phyloP scores from a whole-genome alignment of 176 grass and related monocot species.

The Rhynchospora pubera region DNA sequence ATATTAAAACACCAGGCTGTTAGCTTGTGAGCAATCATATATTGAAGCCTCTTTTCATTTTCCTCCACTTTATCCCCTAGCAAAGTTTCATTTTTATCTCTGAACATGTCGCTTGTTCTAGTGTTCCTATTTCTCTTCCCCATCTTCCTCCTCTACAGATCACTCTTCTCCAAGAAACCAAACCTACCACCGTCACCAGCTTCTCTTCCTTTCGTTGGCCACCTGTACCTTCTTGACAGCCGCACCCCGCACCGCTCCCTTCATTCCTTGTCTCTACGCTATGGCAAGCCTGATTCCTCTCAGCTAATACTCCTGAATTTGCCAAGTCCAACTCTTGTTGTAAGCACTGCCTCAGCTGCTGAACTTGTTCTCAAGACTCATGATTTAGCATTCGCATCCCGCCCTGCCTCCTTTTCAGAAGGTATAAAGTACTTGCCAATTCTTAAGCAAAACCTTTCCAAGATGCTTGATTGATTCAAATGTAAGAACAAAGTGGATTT shows the following conservation, averaged over 20 bases:
- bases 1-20: neutral
- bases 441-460: neutral
- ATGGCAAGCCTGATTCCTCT: constrained; percentile 37
- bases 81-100: neutral
- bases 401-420: constrained; percentile 20
- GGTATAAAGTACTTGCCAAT: neutral
- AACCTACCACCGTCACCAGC: constrained; percentile 58
- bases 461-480: neutral
- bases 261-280: constrained; percentile 19
- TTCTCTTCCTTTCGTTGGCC: constrained; percentile 45
- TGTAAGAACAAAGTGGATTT: neutral
- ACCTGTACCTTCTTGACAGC: constrained; percentile 42
- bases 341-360: constrained; percentile 36
- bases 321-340: constrained; percentile 35
- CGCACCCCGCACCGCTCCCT: constrained; percentile 41
- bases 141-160: constrained; percentile 12
- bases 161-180: neutral
- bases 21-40: neutral
- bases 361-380: constrained; percentile 43
- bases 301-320: constrained; percentile 29
- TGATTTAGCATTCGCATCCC: constrained; percentile 64
- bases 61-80: neutral
- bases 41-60: neutral
- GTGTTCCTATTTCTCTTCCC: neutral
- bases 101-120: neutral